A percentile compares a stretch with the other conserved stretches of the same genome.
Evolutionary conservation across 768 basidiomycete genomes (phyloP).

Genomic region (Cystoderma amianthinum): DNA sequence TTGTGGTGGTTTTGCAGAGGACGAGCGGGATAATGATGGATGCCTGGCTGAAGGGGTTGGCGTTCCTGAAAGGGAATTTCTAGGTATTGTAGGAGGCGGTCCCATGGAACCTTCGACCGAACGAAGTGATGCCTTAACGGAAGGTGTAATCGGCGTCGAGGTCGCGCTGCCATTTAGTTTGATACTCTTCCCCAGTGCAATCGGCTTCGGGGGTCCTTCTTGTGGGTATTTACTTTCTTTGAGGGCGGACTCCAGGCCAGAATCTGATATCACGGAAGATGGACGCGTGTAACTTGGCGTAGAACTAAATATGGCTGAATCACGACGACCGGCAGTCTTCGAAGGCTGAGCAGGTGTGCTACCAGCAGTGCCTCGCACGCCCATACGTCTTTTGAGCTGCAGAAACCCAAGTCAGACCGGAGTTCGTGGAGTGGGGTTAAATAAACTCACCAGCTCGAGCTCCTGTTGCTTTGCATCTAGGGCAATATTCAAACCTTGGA

Average conservation of each 20-base stretch:
- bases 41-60: slow-evolving; percentile 28
- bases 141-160: slow-evolving; percentile 14
- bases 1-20: slow-evolving; percentile 20
- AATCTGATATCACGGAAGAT: slow-evolving; percentile 48
- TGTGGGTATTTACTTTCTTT: slow-evolving; percentile 30
- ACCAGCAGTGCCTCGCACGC: slow-evolving; percentile 49
- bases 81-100: slow-evolving; percentile 32
- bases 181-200: slow-evolving; percentile 43
- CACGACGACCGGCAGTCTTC: slow-evolving; percentile 37
- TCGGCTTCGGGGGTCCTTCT: slow-evolving; percentile 26
- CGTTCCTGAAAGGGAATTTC: slow-evolving; percentile 27
- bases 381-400: slow-evolving; percentile 60
- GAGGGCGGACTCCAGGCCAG: slow-evolving; percentile 28
- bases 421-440: slow-evolving; percentile 1
- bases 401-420: slow-evolving; percentile 2
- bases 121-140: slow-evolving; percentile 10
- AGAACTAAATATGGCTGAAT: slow-evolving; percentile 46
- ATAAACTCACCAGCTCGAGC: slow-evolving; percentile 67
- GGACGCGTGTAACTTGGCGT: slow-evolving; percentile 49
- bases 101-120: slow-evolving; percentile 39
- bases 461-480: slow-evolving; percentile 94
- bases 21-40: slow-evolving; percentile 28
- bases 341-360: slow-evolving; percentile 45
- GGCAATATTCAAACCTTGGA: slow-evolving; percentile 82
- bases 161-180: slow-evolving; percentile 32